Percentiles rank a stretch among this genome's conserved stretches.
Conservation (phyloP, 192 early-diverging fungal genomes). For the Umbelopsis isabellina region DNA sequence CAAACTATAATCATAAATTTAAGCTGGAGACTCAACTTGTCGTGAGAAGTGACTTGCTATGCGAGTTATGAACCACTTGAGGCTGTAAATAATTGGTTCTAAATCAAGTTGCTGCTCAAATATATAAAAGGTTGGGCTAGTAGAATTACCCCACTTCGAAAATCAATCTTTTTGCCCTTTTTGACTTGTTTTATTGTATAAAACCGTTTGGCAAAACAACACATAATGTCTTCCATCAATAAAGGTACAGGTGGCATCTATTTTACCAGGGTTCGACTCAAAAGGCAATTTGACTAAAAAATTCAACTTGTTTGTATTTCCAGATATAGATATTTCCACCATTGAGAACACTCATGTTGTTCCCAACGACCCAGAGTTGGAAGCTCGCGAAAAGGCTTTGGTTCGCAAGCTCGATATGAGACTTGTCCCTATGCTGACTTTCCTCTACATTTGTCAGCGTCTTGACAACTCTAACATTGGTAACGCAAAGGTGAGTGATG, state of each 20-base stretch:
- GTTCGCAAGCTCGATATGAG: conserved; percentile 25
- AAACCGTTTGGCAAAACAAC: neutral
- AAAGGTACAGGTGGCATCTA: neutral
- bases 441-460: conserved; percentile 30
- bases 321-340: conserved; percentile 16
- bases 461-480: conserved; percentile 30
- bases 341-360: conserved; percentile 14
- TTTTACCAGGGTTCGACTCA: neutral
- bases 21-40: conserved; percentile 2
- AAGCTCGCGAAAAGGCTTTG: conserved; percentile 29
- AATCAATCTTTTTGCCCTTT: neutral
- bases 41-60: conserved; percentile 9
- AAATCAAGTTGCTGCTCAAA: neutral
- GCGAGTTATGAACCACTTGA: neutral
- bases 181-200: neutral
- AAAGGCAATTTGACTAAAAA: conserved; percentile 9
- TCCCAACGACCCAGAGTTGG: conserved; percentile 22
- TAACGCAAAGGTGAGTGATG: conserved; percentile 25
- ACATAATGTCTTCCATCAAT: conserved; percentile 4
- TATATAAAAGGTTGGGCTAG: neutral
- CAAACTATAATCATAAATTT: conserved; percentile 15
- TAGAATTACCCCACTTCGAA: no score
- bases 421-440: conserved; percentile 25
- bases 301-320: neutral
- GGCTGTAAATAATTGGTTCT: neutral